Percentiles rank a stretch among this genome's conserved stretches.
These are phyloP conservation scores for Globisporangium barbulae DNA, from an alignment of 352 stramenopile species.

Conservation along the genomic window DNA sequence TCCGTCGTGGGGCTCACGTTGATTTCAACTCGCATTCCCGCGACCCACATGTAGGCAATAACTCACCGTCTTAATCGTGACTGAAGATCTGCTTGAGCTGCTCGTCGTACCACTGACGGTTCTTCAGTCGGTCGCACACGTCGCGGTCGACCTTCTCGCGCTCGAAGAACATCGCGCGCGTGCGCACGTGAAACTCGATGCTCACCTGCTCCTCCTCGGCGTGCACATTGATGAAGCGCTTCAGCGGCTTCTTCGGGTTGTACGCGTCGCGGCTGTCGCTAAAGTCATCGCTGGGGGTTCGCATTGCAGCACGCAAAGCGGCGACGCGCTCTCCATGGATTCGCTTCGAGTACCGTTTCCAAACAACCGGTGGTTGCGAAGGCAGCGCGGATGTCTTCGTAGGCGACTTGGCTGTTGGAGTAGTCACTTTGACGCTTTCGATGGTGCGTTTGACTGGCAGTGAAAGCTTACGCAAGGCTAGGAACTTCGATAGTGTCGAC, in stretches of 20 bases:
- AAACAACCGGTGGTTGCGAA: conserved; percentile 15
- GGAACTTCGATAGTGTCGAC: conserved; percentile 7
- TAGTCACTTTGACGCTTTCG: not conserved
- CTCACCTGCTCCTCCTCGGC: conserved; percentile 35
- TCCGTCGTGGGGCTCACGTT: too few relatives aligned
- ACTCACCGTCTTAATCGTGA: not conserved
- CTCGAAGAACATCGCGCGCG: conserved; percentile 42
- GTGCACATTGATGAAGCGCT: conserved; percentile 44
- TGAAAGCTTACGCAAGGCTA: conserved; percentile 10
- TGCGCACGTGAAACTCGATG: conserved; percentile 33
- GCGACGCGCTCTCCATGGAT: conserved; percentile 25
- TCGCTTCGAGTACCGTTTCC: conserved; percentile 43
- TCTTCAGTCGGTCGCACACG: conserved; percentile 47
- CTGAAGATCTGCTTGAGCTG: conserved; percentile 15
- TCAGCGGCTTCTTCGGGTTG: conserved; percentile 36
- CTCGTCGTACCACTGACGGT: conserved; percentile 35
- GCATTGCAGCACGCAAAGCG: conserved; percentile 30
- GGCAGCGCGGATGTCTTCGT: not conserved
- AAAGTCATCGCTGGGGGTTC: conserved; percentile 33
- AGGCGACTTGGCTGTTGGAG: not conserved
- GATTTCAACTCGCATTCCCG: not conserved
- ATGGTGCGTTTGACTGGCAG: conserved; percentile 5
- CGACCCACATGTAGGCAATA: not conserved
- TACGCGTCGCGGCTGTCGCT: conserved; percentile 47
- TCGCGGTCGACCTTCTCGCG: conserved; percentile 46